These are phyloP conservation scores for Neoascochyta sp. DNA, from an alignment of 2,329 filamentous ascomycete species.

Conservation along the genomic window DNA sequence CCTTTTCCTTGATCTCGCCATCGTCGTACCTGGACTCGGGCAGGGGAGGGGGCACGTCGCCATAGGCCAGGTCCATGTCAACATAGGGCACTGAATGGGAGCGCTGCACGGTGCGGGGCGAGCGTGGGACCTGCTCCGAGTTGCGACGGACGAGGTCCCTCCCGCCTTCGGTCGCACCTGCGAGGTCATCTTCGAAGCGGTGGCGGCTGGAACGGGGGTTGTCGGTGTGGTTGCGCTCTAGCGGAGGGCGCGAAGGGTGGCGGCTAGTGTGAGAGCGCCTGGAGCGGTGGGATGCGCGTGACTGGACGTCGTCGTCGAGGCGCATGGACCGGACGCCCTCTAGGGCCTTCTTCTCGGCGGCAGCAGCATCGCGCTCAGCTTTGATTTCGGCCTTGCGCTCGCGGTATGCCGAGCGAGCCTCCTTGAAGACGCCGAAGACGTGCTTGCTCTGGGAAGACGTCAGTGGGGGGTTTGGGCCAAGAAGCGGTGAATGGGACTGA, in stretches of 20 bases:
- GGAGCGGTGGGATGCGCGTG: slow-evolving; percentile 28
- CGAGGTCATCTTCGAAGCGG: slow-evolving; percentile 34
- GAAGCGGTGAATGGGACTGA: no score
- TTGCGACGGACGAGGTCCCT: slow-evolving; percentile 44
- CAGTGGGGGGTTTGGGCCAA: slow-evolving; percentile 8
- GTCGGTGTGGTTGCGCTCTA: slow-evolving; percentile 45
- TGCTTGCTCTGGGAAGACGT: slow-evolving; percentile 95
- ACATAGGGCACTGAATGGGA: slow-evolving; percentile 52
- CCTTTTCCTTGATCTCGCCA: slow-evolving; percentile 61
- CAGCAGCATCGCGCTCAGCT: slow-evolving; percentile 61
- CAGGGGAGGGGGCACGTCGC: slow-evolving; percentile 70
- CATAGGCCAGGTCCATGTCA: slow-evolving; percentile 91
- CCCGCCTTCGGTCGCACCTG: slow-evolving; percentile 23
- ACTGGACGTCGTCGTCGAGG: slow-evolving; percentile 40
- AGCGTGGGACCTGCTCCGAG: slow-evolving; percentile 33
- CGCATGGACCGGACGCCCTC: slow-evolving; percentile 52
- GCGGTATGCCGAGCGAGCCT: slow-evolving; percentile 81
- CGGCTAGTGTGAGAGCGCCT: slow-evolving; percentile 20
- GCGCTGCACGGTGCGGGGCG: slow-evolving; percentile 21
- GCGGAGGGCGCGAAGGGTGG: slow-evolving; percentile 24
- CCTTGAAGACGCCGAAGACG: slow-evolving; percentile 83
- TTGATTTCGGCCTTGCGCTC: slow-evolving; percentile 82
- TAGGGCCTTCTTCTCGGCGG: slow-evolving; percentile 54
- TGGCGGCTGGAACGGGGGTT: slow-evolving; percentile 18
- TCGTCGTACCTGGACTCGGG: slow-evolving; percentile 50